Conservation (phyloP, 2,329 filamentous ascomycete genomes). For the Clonostachys rosea region DNA sequence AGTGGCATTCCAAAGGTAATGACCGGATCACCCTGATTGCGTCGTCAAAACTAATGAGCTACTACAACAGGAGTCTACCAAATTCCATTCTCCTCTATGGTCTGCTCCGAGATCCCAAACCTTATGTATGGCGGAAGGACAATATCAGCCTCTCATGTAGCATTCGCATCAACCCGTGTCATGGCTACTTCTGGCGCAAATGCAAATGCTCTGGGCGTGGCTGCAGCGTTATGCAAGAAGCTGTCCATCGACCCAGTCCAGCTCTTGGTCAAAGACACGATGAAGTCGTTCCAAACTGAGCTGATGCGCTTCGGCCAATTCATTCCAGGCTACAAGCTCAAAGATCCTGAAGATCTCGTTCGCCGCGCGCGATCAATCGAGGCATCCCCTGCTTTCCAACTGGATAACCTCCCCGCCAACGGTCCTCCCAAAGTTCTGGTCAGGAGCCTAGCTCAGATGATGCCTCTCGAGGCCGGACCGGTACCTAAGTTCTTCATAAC, state of each 20-base stretch:
- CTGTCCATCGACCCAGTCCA: slow-evolving; percentile 9
- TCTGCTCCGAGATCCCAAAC: slow-evolving; percentile 14
- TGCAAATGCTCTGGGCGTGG: slow-evolving; percentile 12
- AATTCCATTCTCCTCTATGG: slow-evolving; percentile 12
- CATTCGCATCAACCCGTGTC: slow-evolving; percentile 14
- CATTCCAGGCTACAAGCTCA: slow-evolving; percentile 13
- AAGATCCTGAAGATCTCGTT: slow-evolving; percentile 10
- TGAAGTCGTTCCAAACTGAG: slow-evolving; percentile 11
- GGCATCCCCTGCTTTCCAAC: slow-evolving; percentile 6
- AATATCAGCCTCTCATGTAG: slow-evolving; percentile 14
- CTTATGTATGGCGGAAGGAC: slow-evolving; percentile 15
- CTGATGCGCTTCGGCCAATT: slow-evolving; percentile 15
- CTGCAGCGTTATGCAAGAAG: slow-evolving; percentile 11
- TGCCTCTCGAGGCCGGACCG: slow-evolving; percentile 8
- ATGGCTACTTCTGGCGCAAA: slow-evolving; percentile 15
- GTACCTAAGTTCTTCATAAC: slow-evolving; percentile 10
- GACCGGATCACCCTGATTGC: slow-evolving; percentile 8
- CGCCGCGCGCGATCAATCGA: slow-evolving; percentile 4
- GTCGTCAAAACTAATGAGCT: too few relatives aligned
- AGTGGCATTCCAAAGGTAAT: slow-evolving; percentile 13
- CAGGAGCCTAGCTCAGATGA: slow-evolving; percentile 14
- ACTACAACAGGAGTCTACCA: too few relatives aligned
- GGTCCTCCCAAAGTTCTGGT: slow-evolving; percentile 13
- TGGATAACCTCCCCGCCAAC: slow-evolving; percentile 8
- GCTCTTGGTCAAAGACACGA: slow-evolving; percentile 12